Evolutionary conservation across 2,329 filamentous ascomycete species (phyloP), one percentile per base, ranked within the genome.

Genomic region (Talaromyces verruculosus): DNA sequence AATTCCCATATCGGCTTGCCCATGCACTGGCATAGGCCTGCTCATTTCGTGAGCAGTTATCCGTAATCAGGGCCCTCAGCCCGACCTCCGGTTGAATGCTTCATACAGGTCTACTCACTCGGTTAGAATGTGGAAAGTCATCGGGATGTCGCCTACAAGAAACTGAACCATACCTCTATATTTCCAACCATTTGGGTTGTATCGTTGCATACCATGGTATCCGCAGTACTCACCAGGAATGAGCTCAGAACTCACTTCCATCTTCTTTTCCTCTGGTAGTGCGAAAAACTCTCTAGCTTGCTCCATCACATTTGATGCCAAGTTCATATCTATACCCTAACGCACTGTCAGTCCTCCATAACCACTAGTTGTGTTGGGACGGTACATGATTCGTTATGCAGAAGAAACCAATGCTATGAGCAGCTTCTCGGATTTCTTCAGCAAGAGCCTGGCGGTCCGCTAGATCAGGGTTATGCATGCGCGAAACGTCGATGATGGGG

Each of bases 161-260:
- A 39, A 51, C 25, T 37, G 17, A 7, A 33, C 8, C 43, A 19
- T 45, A 62, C 60, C 60, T 62, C 60, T 51, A 37, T 62, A 62
- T 51, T 62, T 62, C 60, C 60, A 62, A 8, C 60, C 60, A 51
- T 62, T 62, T 17, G 60, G 60, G 41, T 62, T 62, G 30, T 62
- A 62, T 22, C 60, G 60, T 19, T 62, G 43, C 60, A 62, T 62
- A 7, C 60, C 45, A 28, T 62, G 60, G 10, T 62, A 62, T 51
- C 60, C 60, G 45, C 60, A 62, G 37, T 62, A 62, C 33, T 62
- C 60, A 51, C 51, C 60, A 2, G 60, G 60, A 25, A 62, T 49
- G 45, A 62, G 60, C 3, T 62, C 60, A 0, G 60, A 62, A n/a
- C 60, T 62, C 15, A 62, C 60, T 51, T 62, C 60, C 60, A 62